Evolutionary conservation across 352 stramenopile genomes (phyloP).

Genomic region (Phytophthora constricta): DNA sequence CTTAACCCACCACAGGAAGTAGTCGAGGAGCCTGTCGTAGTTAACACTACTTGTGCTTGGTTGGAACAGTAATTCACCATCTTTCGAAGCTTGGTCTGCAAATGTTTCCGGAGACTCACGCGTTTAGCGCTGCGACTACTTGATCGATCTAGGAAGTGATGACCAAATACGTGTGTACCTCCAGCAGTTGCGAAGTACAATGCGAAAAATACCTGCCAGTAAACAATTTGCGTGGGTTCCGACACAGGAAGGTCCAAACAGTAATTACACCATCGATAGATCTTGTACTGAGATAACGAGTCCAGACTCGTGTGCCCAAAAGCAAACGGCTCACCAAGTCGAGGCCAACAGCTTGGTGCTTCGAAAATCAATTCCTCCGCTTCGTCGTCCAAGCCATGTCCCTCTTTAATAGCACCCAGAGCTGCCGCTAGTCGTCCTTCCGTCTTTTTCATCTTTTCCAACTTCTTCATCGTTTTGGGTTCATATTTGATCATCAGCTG

Average conservation of each 20-base stretch:
- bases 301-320: slow-evolving; percentile 66
- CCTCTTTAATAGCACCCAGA: slow-evolving; percentile 38
- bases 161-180: slow-evolving; percentile 59
- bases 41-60: slow-evolving; percentile 68
- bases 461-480: slow-evolving; percentile 77
- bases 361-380: slow-evolving; percentile 29
- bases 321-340: slow-evolving; percentile 11
- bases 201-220: slow-evolving; percentile 78
- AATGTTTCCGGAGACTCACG: slow-evolving; percentile 52
- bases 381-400: slow-evolving; percentile 25
- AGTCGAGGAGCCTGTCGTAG: slow-evolving; percentile 28
- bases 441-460: slow-evolving; percentile 79
- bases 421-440: slow-evolving; percentile 61
- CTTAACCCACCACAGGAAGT: slow-evolving; percentile 10
- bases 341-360: background rate
- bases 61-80: slow-evolving; percentile 71
- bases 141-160: slow-evolving; percentile 65
- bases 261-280: slow-evolving; percentile 75
- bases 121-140: slow-evolving; percentile 41
- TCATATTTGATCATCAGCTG: slow-evolving; percentile 79
- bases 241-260: slow-evolving; percentile 62
- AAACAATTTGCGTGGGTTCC: slow-evolving; percentile 61
- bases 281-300: slow-evolving; percentile 67
- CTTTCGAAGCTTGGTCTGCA: slow-evolving; percentile 62
- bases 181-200: slow-evolving; percentile 69